Base-by-base conservation (phyloP, 169 alveolate species). In the Cryptosporidium xiaoi region DNA sequence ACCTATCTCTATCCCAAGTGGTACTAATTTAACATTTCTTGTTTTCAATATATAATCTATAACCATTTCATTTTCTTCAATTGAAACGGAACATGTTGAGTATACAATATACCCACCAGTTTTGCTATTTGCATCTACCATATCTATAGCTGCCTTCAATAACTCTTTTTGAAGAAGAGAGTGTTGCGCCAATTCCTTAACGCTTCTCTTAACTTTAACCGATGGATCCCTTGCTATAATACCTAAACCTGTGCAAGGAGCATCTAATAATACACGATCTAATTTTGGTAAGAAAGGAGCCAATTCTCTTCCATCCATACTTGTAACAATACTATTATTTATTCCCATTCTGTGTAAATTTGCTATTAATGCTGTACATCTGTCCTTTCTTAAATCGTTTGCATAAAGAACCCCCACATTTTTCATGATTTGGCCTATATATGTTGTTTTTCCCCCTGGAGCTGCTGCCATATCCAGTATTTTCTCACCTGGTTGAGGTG, bases 391-490 rank as follows among this genome's bases (percentile, higher is more conserved):
- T 31, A 94, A 82, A 83, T 97, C 99, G 90, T 97, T 97, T 3
- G 99, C 99, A 68, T 95, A 94, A 12, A 97, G 82, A 27, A 94
- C 77, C 13, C 99, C 99, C 6, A 95, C 92, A 82, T 97, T 97
- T 91, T 96, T 97, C 98, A 97, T 96, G 27, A 97, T 66, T 65
- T 97, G 95, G 13, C 97, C 98, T 18, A 97, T 94, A 90, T 95
- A 97, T 15, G 99, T 96, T 1, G 98, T 95, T 91, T 97, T 97
- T 1, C 99, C 99, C 51, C 99, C 99, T 2, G 99, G 99, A 27
- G 99, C 98, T 40, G 99, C 99, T 62, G 98, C 96, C 97, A 97
- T 93, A 91, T 97, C 99, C 24, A 97, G 93, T 16, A 97, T 91
- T 84, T 93, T 94, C 66, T 97, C 99, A 18, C 95, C 94, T 16